These are phyloP conservation scores for Crepidotus variabilis DNA, from an alignment of 768 basidiomycete genomes.

Conservation along the genomic window DNA sequence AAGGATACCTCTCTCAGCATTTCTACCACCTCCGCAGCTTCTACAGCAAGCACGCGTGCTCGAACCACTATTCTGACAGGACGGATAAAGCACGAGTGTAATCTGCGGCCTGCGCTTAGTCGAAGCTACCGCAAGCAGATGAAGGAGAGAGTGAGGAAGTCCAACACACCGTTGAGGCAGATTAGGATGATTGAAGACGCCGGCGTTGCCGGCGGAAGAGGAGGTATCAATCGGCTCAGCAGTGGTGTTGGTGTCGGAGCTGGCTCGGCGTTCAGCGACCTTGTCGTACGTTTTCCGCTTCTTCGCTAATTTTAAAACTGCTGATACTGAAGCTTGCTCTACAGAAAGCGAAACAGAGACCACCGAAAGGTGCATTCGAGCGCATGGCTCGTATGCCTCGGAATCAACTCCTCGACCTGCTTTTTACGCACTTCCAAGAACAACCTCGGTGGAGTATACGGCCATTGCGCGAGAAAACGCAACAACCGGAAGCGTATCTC, in stretches of 20 bases:
- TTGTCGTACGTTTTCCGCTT: conserved; percentile 56
- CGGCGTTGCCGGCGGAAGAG: conserved; percentile 62
- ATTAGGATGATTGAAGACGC: conserved; percentile 76
- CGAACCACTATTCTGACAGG: conserved; percentile 78
- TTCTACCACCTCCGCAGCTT: conserved; percentile 32
- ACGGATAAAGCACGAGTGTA: conserved; percentile 78
- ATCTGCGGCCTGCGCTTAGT: conserved; percentile 64
- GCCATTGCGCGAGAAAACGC: conserved; percentile 69
- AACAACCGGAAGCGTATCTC: conserved; percentile 85
- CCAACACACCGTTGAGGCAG: conserved; percentile 63
- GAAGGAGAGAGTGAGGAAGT: conserved; percentile 59
- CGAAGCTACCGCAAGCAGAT: conserved; percentile 70
- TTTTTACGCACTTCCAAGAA: conserved; percentile 77
- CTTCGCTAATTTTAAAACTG: conserved; percentile 1
- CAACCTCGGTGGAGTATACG: conserved; percentile 81
- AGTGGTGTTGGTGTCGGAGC: conserved; percentile 66
- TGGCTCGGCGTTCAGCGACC: conserved; percentile 54
- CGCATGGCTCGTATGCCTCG: conserved; percentile 90
- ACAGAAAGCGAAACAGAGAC: conserved; percentile 67
- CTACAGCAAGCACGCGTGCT: conserved; percentile 53
- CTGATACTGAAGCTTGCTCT: conserved; percentile 6
- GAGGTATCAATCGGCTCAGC: conserved; percentile 74
- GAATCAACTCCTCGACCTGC: conserved; percentile 80
- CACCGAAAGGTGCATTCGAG: conserved; percentile 70
- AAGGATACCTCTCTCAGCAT: conserved; percentile 49